Percentiles rank a stretch among this genome's conserved stretches.
These are phyloP conservation scores for Penicillium macrosclerotiorum DNA, from an alignment of 495 filamentous ascomycete genomes.

Conservation along the genomic window DNA sequence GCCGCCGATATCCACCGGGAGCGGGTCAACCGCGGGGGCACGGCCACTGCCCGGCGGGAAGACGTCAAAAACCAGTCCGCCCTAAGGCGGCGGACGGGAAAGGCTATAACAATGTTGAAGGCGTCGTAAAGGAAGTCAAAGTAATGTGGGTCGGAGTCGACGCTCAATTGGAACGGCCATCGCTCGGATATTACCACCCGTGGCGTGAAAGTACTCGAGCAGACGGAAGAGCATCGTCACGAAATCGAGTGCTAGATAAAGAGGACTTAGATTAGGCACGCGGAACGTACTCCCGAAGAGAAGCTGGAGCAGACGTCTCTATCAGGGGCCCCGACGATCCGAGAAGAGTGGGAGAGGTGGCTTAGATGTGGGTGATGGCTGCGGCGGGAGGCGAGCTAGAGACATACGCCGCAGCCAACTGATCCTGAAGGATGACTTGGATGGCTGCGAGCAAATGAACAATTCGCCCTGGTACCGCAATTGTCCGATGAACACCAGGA, in stretches of 20 bases:
- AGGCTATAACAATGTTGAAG: conserved; percentile 21
- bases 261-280: too few relatives aligned
- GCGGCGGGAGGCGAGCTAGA: conserved; percentile 14
- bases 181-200: conserved; percentile 12
- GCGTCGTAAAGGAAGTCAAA: conserved; percentile 5
- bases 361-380: conserved; percentile 15
- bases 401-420: conserved; percentile 12
- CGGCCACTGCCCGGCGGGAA: conserved; percentile 11
- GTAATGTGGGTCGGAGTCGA: conserved; percentile 7
- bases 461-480: conserved; percentile 9
- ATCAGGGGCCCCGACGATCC: too few relatives aligned
- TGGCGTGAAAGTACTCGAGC: conserved; percentile 16
- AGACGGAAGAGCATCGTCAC: conserved; percentile 10
- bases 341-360: too few relatives aligned
- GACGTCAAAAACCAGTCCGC: conserved; percentile 20
- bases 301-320: neutral
- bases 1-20: conserved; percentile 56
- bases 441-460: conserved; percentile 17
- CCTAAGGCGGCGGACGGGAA: conserved; percentile 15
- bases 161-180: conserved; percentile 17
- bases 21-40: conserved; percentile 1
- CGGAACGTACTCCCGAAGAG: too few relatives aligned
- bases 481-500: neutral
- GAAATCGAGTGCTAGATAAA: too few relatives aligned
- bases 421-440: conserved; percentile 4